Evolutionary conservation across 805 yeast genomes (phyloP), one percentile per base, ranked within the genome.

Genomic region (Candida easanensis): DNA sequence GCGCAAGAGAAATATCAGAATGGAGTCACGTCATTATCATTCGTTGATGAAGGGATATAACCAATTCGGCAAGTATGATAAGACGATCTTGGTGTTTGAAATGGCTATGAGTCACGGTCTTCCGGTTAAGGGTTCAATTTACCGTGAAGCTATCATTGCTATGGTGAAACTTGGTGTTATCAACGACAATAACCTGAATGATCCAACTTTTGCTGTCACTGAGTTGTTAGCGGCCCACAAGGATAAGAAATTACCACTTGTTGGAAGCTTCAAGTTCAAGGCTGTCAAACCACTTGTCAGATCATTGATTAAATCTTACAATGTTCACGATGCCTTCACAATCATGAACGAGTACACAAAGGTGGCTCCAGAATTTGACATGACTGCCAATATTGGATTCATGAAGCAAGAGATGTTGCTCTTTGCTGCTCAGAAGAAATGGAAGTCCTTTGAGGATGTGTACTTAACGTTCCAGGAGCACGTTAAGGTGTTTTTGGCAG

Each of bases 231-330:
- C 52, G 21, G 58, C 57, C 52, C 18, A 54, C 56, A 25, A 50
- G 46, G 22, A 52, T 45, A 43, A 54, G 43, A 17, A 31, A 47
- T 26, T 58, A 48, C 45, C 57, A 1, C 42, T 59, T 0, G 42
- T 45, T n/a, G 54, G 53, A 2, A 48, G 46, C 13, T 39, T 66
- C 25, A 66, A 63, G 34, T 68, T 70, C 19, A 55, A 64, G 3
- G 52, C 63, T 8, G 44, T 68, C 41, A 65, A 64, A 28, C 68
- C 70, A 53, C 61, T 70, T 19, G 54, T 68, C 46, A 54, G 60
- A 30, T 42, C 53, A 3, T 49, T 67, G 22, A 56, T 63, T 3
- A 60, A 58, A 34, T 49, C 42, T 41, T 59, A 63, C 38, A 53
- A 58, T 22, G 65, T 69, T 1, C 54, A 52, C 22, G 57, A 53